Evolutionary conservation across 2,329 filamentous ascomycete genomes (phyloP), one percentile per base, ranked within the genome.

Genomic region (Colletotrichum sp.): DNA sequence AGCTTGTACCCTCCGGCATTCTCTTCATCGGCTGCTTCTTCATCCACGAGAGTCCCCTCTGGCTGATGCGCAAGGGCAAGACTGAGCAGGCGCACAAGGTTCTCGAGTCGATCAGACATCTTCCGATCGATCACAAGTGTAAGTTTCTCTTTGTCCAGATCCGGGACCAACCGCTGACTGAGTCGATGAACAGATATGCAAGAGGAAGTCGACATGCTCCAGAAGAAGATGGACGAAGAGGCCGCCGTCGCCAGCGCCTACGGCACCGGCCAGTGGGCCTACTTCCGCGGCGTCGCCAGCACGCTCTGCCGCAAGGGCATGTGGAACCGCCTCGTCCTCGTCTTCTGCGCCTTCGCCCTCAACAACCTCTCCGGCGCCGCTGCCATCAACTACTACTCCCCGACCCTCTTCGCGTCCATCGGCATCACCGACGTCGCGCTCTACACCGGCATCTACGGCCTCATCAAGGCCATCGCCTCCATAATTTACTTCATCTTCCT

Each of bases 381-480:
- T 79, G 84, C 86, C n/a, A 87, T 87, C 76, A 86, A 87, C 80
- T 87, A 87, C 80, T 85, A 88, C 79, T 85, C 85, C 0, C 85
- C 85, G 2, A 85, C 84, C 12, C 80, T 87, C 13, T 87, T 87
- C 52, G 80, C 81, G 5, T 87, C 85, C 0, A 82, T 90, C 0
- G 89, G 89, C 1, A 87, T 90, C 34, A 84, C 82, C 3, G 85
- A 86, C 55, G 83, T 85, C 15, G 80, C 84, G 12, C 84, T 90
- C 30, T 88, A 88, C 7, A 90, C 89, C 0, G 89, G 89, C 5
- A 87, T 90, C 72, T 90, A 89, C 76, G 89, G 89, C 5, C 84
- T 87, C 6, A 84, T 87, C 52, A 87, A 87, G 79, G 85, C 85
- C 13, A 79, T 86, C 8, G 85, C 83, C 2, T 86, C 85, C 12